phyloP scores from a whole-genome alignment of 1,139 yeast genomes.

The Geotrichum australiense region DNA sequence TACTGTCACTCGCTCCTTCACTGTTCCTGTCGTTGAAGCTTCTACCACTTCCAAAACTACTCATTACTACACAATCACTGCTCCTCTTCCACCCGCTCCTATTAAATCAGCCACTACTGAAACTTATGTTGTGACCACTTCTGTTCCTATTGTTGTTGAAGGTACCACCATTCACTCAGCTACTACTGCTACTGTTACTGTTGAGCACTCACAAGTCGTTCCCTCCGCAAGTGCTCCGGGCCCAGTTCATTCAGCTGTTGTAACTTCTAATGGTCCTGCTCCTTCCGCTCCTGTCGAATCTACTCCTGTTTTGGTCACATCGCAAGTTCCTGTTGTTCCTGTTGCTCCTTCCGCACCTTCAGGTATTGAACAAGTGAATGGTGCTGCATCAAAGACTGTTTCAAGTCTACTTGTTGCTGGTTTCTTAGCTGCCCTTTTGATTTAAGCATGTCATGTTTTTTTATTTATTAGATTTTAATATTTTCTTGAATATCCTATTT shows the following conservation, averaged over 20 bases:
- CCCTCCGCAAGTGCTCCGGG: constrained; percentile 2
- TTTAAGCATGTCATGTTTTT: background rate
- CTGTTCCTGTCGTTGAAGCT: constrained; percentile 1
- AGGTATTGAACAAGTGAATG: constrained; percentile 5
- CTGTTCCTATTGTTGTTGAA: background rate
- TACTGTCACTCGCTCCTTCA: background rate
- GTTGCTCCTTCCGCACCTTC: constrained; percentile 1
- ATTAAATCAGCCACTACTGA: too few relatives aligned
- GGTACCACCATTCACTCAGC: background rate
- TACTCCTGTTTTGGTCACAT: background rate
- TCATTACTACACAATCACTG: background rate
- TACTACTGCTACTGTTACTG: constrained; percentile 4
- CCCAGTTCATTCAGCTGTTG: background rate
- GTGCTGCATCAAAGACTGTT: constrained; percentile 4
- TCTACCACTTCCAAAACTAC: background rate
- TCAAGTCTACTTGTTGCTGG: constrained; percentile 2
- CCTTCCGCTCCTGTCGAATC: background rate
- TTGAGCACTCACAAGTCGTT: constrained; percentile 8
- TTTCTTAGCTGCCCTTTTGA: constrained; percentile 3
- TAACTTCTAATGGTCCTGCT: background rate
- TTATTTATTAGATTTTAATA: constrained; percentile 4
- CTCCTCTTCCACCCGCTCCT: too few relatives aligned
- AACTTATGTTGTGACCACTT: too few relatives aligned
- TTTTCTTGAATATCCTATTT: too few relatives aligned
- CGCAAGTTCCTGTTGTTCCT: too few relatives aligned